A percentile compares a stretch with the other conserved stretches of the same genome.
Evolutionary conservation across 192 early-diverging fungal species (phyloP).

Genomic region (Spizellomyces sp.): DNA sequence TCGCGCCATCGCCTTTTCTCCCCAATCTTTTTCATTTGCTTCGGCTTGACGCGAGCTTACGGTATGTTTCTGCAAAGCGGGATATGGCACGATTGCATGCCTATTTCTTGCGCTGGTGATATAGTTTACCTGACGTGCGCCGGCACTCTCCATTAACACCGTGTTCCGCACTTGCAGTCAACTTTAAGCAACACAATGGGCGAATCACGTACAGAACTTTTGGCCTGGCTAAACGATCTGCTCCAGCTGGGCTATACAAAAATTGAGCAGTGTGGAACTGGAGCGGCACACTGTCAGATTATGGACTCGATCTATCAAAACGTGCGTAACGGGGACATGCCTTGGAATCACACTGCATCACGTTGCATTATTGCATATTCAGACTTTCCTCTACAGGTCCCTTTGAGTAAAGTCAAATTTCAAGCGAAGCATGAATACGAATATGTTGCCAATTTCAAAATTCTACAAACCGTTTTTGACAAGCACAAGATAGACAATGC

Average conservation of each 20-base stretch:
- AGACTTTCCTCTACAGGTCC: conserved; percentile 57
- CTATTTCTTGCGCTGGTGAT: background rate
- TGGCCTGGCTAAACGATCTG: conserved; percentile 96
- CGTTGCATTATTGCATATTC: background rate
- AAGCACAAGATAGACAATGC: conserved; percentile 92
- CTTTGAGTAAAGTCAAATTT: conserved; percentile 91
- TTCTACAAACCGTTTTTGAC: conserved; percentile 86
- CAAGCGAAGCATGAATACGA: conserved; percentile 94
- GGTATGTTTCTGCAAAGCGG: background rate
- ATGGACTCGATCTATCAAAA: conserved; percentile 72
- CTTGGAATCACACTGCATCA: background rate
- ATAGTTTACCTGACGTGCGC: too few species aligned
- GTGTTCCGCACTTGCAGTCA: background rate
- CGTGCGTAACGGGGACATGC: conserved; percentile 25
- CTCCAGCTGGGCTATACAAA: conserved; percentile 88
- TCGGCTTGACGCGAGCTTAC: background rate
- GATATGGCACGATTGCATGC: background rate
- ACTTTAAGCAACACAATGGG: conserved; percentile 57
- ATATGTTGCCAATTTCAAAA: conserved; percentile 93
- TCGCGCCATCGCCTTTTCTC: background rate
- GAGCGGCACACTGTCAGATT: conserved; percentile 78
- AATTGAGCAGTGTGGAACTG: conserved; percentile 93
- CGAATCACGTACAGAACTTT: conserved; percentile 87
- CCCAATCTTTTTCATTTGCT: background rate
- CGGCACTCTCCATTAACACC: background rate